Conservation (phyloP, 2,329 filamentous ascomycete genomes). For the Colletotrichum orbiculare region DNA sequence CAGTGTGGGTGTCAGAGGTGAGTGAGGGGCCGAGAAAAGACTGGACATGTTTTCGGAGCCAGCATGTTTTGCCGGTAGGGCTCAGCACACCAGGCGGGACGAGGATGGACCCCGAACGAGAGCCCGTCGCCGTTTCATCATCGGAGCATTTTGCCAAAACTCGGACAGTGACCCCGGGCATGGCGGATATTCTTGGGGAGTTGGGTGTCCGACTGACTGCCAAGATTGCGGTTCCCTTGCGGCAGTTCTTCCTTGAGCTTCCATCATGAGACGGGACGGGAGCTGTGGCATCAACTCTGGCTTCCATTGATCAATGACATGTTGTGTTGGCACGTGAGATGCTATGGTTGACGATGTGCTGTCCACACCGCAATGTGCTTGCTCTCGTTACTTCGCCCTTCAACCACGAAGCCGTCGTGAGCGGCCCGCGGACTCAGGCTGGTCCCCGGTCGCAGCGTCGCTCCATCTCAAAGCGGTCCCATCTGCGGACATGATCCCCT, state of each 20-base stretch:
- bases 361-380: no score
- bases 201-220: not conserved
- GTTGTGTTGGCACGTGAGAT: not conserved
- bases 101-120: not conserved
- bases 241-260: not conserved
- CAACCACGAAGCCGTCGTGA: not conserved
- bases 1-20: not conserved
- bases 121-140: slow-evolving; percentile 3
- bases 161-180: slow-evolving; percentile 5
- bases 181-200: slow-evolving; percentile 3
- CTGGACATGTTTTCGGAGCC: not conserved
- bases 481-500: slow-evolving; percentile 20
- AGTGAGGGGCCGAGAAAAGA: not conserved
- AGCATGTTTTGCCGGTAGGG: not conserved
- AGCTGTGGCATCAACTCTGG: not conserved
- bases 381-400: no score
- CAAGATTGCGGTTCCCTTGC: not conserved
- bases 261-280: slow-evolving; percentile 19
- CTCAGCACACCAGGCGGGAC: not conserved
- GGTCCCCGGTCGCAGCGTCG: not conserved
- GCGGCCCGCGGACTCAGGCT: slow-evolving; percentile 6
- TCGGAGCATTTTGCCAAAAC: not conserved
- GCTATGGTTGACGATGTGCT: not conserved
- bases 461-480: slow-evolving; percentile 2
- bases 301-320: not conserved